Conservation (phyloP, 805 yeast genomes). For the Kluyveromyces starmeri region DNA sequence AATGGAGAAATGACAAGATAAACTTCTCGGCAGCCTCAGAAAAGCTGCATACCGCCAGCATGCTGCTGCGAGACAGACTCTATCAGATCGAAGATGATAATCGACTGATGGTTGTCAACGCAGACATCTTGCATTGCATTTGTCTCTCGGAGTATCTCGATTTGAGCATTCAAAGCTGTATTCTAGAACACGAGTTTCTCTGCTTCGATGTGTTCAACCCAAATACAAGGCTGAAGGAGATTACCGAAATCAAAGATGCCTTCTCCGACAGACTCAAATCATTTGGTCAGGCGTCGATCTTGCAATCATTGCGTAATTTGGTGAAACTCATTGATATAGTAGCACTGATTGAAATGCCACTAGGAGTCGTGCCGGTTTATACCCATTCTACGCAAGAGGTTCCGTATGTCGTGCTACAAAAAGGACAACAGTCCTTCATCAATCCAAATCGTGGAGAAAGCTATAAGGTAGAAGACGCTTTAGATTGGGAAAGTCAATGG, state of each 20-base stretch:
- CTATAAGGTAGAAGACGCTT: neutral
- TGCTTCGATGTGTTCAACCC: neutral
- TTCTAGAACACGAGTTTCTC: neutral
- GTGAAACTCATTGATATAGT: neutral
- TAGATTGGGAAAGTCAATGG: neutral
- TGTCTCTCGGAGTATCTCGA: neutral
- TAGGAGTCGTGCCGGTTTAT: no score
- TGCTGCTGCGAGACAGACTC: neutral
- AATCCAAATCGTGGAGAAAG: no score
- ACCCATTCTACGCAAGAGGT: no score
- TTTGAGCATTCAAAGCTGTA: neutral
- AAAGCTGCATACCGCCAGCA: neutral
- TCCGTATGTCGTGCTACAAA: no score
- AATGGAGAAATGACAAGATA: neutral
- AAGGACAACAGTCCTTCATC: no score
- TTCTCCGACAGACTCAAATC: neutral
- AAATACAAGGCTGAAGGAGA: neutral
- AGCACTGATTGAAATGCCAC: neutral
- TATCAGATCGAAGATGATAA: slow-evolving; percentile 2
- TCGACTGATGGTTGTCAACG: neutral
- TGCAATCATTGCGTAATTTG: neutral
- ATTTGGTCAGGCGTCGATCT: neutral
- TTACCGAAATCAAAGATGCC: neutral
- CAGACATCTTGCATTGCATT: neutral
- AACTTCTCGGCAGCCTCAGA: neutral